These are phyloP conservation scores for Infundibulicybe gibba DNA, from an alignment of 768 basidiomycete genomes.

Conservation along the genomic window DNA sequence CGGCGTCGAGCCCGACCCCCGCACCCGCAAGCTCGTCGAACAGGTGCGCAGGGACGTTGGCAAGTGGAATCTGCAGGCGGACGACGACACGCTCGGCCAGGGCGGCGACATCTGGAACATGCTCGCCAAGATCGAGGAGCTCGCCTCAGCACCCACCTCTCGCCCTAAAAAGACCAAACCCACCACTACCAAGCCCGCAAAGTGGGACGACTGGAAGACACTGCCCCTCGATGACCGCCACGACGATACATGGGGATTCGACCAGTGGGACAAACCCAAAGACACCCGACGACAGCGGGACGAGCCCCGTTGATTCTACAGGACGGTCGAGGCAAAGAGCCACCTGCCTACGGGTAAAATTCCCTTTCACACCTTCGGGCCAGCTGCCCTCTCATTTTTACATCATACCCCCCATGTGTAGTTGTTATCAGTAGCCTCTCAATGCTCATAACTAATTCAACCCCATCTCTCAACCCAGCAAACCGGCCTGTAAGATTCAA, in stretches of 20 bases:
- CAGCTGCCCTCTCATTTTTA: too few species aligned
- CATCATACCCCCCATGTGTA: too few species aligned
- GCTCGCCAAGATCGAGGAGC: slow-evolving; percentile 47
- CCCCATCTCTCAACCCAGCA: too few species aligned
- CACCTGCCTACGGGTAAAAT: too few species aligned
- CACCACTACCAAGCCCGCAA: slow-evolving; percentile 9
- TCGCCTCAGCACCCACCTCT: slow-evolving; percentile 14
- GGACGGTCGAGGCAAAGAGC: too few species aligned
- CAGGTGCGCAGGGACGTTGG: slow-evolving; percentile 61
- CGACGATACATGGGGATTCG: slow-evolving; percentile 46
- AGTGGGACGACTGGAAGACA: slow-evolving; percentile 49
- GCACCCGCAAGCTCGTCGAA: slow-evolving; percentile 62
- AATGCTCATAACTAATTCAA: too few species aligned
- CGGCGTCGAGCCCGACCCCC: slow-evolving; percentile 61
- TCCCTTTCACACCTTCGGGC: too few species aligned
- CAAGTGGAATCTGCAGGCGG: slow-evolving; percentile 47
- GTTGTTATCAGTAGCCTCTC: too few species aligned
- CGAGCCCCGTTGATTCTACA: too few species aligned
- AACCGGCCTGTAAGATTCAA: too few species aligned
- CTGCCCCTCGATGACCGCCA: slow-evolving; percentile 19
- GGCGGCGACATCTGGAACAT: slow-evolving; percentile 49
- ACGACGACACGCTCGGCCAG: slow-evolving; percentile 37
- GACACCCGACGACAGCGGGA: too few species aligned
- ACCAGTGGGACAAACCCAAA: slow-evolving; percentile 35
- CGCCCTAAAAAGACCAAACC: not conserved